phyloP scores from a whole-genome alignment of 176 grass and related monocot genomes.

The Avena atlantica region DNA sequence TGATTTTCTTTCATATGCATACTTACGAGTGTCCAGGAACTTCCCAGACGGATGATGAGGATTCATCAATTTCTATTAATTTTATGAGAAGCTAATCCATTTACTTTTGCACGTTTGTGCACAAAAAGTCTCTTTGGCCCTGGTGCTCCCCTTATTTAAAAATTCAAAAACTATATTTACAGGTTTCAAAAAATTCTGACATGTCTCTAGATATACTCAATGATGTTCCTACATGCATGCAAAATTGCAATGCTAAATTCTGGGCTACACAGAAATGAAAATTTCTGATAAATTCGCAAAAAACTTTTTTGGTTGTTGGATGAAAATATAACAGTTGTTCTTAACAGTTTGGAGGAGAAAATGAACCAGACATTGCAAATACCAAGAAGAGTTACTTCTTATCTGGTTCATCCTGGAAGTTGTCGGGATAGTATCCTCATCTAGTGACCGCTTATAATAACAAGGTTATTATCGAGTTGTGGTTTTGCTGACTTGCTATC shows the following conservation, averaged over 20 bases:
- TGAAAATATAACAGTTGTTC: not conserved
- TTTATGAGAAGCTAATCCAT: not conserved
- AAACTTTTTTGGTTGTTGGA: not conserved
- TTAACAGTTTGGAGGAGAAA: not conserved
- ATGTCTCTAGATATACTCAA: no score
- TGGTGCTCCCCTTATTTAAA: no score
- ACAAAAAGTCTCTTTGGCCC: no score
- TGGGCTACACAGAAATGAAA: no score
- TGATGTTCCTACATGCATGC: no score
- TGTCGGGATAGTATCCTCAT: not conserved
- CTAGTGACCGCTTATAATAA: not conserved
- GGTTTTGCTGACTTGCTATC: not conserved
- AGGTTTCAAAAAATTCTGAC: no score
- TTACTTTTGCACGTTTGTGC: not conserved
- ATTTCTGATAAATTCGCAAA: not conserved
- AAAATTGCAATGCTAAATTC: no score
- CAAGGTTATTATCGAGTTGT: not conserved
- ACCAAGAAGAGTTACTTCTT: slow-evolving; percentile 8
- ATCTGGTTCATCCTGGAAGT: slow-evolving; percentile 19
- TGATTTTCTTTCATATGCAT: not conserved
- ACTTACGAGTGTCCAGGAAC: not conserved
- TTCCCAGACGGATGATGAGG: not conserved
- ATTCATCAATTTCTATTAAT: not conserved
- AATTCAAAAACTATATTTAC: no score
- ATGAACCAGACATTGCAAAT: not conserved